phyloP scores from a whole-genome alignment of 1,284 basidiomycete species.

The Wolfiporia cocos region DNA sequence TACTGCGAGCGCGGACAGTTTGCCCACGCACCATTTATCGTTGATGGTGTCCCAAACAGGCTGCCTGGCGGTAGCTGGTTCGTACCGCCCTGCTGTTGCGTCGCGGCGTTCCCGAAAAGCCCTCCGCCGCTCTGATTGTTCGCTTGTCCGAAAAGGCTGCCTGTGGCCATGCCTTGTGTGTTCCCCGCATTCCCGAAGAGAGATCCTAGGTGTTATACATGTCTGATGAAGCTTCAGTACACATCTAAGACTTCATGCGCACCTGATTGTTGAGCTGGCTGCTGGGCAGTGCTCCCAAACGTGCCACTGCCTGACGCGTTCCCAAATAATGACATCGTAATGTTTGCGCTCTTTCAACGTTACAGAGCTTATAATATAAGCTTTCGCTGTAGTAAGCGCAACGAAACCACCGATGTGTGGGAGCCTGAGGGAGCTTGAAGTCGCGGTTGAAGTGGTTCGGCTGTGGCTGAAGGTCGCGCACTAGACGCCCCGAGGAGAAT shows the following conservation, averaged over 20 bases:
- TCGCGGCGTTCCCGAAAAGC: constrained; percentile 8
- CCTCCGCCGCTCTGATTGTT: constrained; percentile 6
- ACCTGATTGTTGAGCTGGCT: background rate
- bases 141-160: constrained; percentile 17
- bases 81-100: constrained; percentile 5
- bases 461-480: too few species aligned
- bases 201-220: constrained; percentile 2
- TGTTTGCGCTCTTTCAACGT: too few species aligned
- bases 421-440: too few species aligned
- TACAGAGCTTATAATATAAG: background rate
- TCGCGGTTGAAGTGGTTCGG: too few species aligned
- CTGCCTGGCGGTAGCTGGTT: too few species aligned
- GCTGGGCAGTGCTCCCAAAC: background rate
- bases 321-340: background rate
- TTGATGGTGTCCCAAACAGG: too few species aligned
- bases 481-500: too few species aligned
- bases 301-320: background rate
- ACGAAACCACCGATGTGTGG: too few species aligned
- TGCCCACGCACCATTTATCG: too few species aligned
- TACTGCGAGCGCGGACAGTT: too few species aligned
- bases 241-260: too few species aligned
- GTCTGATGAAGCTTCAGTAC: constrained; percentile 7
- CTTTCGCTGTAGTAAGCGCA: too few species aligned
- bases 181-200: constrained; percentile 7
- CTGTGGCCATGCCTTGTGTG: constrained; percentile 16